phyloP scores from a whole-genome alignment of 805 yeast species.

The Saccharomycopsis vini region DNA sequence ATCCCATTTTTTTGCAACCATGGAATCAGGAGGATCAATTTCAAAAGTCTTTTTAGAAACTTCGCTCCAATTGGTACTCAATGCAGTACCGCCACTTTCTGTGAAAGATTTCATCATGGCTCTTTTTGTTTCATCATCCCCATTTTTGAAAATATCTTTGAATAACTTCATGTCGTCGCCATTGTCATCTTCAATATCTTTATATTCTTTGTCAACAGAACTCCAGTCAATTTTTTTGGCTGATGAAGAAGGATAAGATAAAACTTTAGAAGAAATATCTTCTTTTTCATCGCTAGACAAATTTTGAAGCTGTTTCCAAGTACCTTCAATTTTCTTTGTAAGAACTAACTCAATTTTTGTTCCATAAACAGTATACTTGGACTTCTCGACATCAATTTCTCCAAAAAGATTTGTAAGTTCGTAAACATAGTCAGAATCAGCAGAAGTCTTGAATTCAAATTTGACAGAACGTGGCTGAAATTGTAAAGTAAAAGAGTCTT shows the following conservation, averaged over 20 bases:
- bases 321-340: conserved; percentile 33
- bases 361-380: conserved; percentile 44
- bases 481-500: conserved; percentile 36
- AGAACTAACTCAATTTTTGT: conserved; percentile 72
- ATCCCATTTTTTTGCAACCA: conserved; percentile 48
- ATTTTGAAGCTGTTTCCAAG: conserved; percentile 50
- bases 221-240: conserved; percentile 65
- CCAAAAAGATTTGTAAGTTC: conserved; percentile 44
- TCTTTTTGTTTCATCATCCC: conserved; percentile 77
- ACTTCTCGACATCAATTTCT: conserved; percentile 37
- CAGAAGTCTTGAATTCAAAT: conserved; percentile 39
- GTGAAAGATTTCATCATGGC: conserved; percentile 96
- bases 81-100: conserved; percentile 91
- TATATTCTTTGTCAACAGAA: conserved; percentile 37
- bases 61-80: conserved; percentile 90
- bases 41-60: conserved; percentile 60
- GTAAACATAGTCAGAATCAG: conserved; percentile 50
- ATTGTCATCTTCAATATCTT: conserved; percentile 36
- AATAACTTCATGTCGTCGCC: conserved; percentile 62
- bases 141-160: conserved; percentile 59
- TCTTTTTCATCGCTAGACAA: conserved; percentile 24
- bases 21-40: conserved; percentile 67
- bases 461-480: conserved; percentile 30
- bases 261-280: conserved; percentile 12
- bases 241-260: conserved; percentile 56